Base-by-base conservation (phyloP, 1,284 basidiomycete genomes). In the Inonotus hispidus region DNA sequence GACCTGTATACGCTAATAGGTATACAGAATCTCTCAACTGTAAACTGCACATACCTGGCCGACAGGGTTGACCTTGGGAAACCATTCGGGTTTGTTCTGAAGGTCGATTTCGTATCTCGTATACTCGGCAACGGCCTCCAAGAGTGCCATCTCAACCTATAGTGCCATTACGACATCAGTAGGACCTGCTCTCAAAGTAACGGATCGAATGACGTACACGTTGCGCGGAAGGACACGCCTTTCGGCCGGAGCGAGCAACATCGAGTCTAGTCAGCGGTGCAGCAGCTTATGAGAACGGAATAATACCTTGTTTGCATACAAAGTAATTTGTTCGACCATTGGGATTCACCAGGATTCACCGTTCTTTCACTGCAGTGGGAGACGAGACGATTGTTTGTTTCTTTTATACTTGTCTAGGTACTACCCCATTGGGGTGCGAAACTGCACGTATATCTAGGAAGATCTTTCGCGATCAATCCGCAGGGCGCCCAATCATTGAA, bases 61-160 rank as follows among this genome's bases (percentile, higher is more conserved):
- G 0, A 80, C 83, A 1, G 82, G 80, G 71, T 88, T 88, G 41
- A 88, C 77, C 62, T 81, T 76, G 0, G 79, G 74, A 0, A 84
- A 87, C 85, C 84, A 85, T 54, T 75, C 76, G 0, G 87, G 86
- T 72, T 87, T 88, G 74, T 85, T 82, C 64, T 68, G 60, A 32
- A 87, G 70, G 66, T 88, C 80, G 59, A 88, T 80, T 64, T 82
- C 75, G 64, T 74, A 83, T 32, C 74, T 68, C 27, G 76, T 79
- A 67, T 75, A 82, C 0, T 77, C 68, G 1, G 79, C 76, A 8
- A 78, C 77, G 2, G 78, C 76, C 62, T 88, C 84, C 27, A 75
- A 72, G 14, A 88, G 77, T 0, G 86, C 84, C 14, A 89, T 70
- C 58, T 84, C 81, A 8, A 79, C 77, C 77, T 87, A 63, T 52